Conservation (phyloP, 2,329 filamentous ascomycete genomes). For the Fusarium vanettenii region DNA sequence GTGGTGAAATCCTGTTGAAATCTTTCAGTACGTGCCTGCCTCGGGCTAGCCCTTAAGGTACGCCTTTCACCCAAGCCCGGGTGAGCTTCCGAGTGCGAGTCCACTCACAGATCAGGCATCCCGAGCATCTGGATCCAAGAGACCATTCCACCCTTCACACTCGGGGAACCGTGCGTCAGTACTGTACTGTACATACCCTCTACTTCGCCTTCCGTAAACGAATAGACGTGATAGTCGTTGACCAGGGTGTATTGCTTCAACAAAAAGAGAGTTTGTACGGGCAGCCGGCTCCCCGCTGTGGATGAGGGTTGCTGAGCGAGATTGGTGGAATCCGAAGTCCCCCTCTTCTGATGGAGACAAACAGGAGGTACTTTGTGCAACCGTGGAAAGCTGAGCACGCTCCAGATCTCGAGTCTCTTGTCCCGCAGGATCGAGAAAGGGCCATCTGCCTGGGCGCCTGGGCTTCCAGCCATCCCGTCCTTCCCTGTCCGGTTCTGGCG, state of each 20-base stretch:
- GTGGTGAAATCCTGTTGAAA: neutral
- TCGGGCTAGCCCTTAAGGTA: neutral
- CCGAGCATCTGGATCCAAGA: slow-evolving; percentile 23
- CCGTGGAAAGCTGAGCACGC: neutral
- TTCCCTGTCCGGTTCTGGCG: neutral
- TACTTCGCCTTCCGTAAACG: neutral
- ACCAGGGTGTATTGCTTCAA: slow-evolving; percentile 9
- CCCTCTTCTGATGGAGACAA: neutral
- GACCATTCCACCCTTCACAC: slow-evolving; percentile 5
- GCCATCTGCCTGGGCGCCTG: neutral
- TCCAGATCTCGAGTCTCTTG: slow-evolving; percentile 15
- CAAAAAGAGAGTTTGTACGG: slow-evolving; percentile 15
- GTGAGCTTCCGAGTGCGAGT: neutral
- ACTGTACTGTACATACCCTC: neutral
- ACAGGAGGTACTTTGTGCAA: neutral
- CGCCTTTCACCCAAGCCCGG: neutral
- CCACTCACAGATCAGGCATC: neutral
- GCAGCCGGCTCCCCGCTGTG: slow-evolving; percentile 26
- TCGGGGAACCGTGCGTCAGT: neutral
- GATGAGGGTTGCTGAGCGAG: slow-evolving; percentile 6
- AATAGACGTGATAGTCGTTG: neutral
- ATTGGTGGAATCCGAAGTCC: neutral
- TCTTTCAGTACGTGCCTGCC: neutral
- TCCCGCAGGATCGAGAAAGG: slow-evolving; percentile 2
- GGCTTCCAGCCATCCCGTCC: neutral